Evolutionary conservation across 139 green algal species (phyloP).

Genomic region (Chara braunii): DNA sequence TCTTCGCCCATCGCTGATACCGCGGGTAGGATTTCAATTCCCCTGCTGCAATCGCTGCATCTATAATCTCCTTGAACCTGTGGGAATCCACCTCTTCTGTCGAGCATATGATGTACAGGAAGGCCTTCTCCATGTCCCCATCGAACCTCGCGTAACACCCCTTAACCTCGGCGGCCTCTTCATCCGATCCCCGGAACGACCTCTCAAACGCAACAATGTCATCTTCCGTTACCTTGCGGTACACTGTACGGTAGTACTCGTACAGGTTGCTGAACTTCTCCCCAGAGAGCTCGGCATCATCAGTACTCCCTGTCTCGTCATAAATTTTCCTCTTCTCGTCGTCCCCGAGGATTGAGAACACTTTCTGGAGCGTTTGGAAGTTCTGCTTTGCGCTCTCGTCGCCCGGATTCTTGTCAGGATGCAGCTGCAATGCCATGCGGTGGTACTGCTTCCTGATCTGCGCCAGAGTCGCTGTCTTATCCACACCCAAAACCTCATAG

Average conservation of each 20-base stretch:
- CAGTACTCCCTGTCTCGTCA: conserved; percentile 71
- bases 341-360: conserved; percentile 79
- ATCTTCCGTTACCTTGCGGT: conserved; percentile 53
- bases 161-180: conserved; percentile 72
- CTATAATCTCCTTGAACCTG: conserved; percentile 67
- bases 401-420: conserved; percentile 84
- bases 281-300: conserved; percentile 45
- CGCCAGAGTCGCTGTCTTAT: conserved; percentile 25
- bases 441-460: conserved; percentile 80
- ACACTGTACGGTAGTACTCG: conserved; percentile 69
- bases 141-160: conserved; percentile 59
- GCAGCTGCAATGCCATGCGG: conserved; percentile 70
- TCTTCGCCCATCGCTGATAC: too few relatives aligned
- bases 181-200: conserved; percentile 60
- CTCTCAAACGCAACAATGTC: conserved; percentile 55
- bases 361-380: conserved; percentile 82
- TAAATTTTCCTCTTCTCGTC: conserved; percentile 78
- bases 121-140: conserved; percentile 76
- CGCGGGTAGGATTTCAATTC: neutral
- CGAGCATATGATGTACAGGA: conserved; percentile 75
- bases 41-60: conserved; percentile 53
- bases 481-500: conserved; percentile 40
- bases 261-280: conserved; percentile 63
- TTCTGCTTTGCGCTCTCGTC: conserved; percentile 58
- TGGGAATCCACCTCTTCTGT: conserved; percentile 61